Conservation (phyloP, 768 basidiomycete genomes). For the Tephrocybe rancida region DNA sequence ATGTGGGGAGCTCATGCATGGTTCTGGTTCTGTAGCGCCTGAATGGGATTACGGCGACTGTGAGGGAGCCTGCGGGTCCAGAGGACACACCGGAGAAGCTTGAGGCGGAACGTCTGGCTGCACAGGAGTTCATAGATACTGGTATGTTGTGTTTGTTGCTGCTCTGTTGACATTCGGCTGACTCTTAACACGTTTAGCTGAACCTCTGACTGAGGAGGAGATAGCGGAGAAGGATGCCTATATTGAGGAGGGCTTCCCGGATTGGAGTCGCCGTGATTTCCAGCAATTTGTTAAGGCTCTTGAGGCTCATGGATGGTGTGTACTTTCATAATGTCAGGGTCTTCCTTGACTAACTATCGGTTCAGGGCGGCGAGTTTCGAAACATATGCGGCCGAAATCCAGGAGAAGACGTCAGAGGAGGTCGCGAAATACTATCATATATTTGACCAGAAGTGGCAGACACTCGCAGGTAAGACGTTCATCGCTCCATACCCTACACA, state of each 20-base stretch:
- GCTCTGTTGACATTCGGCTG: background rate
- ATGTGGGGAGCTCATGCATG: slow-evolving; percentile 1
- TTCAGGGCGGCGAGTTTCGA: slow-evolving; percentile 65
- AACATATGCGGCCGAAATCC: slow-evolving; percentile 79
- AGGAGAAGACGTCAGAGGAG: slow-evolving; percentile 79
- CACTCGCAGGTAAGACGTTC: slow-evolving; percentile 64
- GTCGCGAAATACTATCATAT: slow-evolving; percentile 78
- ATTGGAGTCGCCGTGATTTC: slow-evolving; percentile 94
- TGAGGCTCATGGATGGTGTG: slow-evolving; percentile 75
- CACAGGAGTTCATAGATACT: slow-evolving; percentile 87
- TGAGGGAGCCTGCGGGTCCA: slow-evolving; percentile 65
- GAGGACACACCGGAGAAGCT: slow-evolving; percentile 84
- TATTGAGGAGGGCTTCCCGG: slow-evolving; percentile 77
- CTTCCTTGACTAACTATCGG: background rate
- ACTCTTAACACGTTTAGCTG: slow-evolving; percentile 51
- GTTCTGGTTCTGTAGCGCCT: slow-evolving; percentile 41
- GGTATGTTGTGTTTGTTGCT: slow-evolving; percentile 41
- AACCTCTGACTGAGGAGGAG: slow-evolving; percentile 90
- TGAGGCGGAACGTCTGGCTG: slow-evolving; percentile 76
- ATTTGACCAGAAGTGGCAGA: slow-evolving; percentile 90
- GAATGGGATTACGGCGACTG: slow-evolving; percentile 66
- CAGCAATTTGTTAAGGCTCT: slow-evolving; percentile 82
- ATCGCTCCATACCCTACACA: background rate
- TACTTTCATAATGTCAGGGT: background rate
- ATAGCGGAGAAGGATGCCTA: slow-evolving; percentile 77